Base-by-base conservation (phyloP, 2,329 filamentous ascomycete genomes). In the Xylaria polymorpha region DNA sequence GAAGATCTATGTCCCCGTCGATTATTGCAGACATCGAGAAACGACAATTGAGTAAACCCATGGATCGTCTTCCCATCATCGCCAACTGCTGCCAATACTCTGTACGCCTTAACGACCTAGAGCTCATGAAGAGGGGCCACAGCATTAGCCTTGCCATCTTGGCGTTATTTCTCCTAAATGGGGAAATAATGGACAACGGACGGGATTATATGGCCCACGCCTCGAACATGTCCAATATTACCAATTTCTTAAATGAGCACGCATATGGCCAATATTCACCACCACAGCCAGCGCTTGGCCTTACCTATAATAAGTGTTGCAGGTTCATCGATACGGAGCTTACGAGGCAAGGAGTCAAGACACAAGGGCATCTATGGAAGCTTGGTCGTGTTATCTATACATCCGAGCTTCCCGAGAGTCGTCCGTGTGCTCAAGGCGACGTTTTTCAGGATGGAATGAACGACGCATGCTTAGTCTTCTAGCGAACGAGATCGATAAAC, bases 221-320 rank as follows among this genome's bases (percentile, higher is more conserved):
- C 12, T 20, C 35, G 15, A 35, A 15, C 20, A 35, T 2, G 29
- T 22, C 29, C 1, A 50, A 48, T 15, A 32, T 64, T 9, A 43
- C 57, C 6, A 1, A 22, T 4, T 66, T 63, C 32, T 41, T 69
- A 1, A 46, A 57, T 3, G n/a, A 20, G 5, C 37, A 60, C n/a
- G 39, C 55, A 5, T 66, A 66, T 15, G 32, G 56, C 48, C n/a
- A 12, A n/a, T 41, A 41, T 32, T 37, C 12, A 10, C 44, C 59
- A 15, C 67, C 81, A 91, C 87, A 3, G 6, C 18, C 8, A 32
- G 5, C 1, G 35, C 1, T 39, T 3, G 22, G 43, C 10, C 51
- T 66, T 35, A 71, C 61, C 4, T 70, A 46, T 37, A 67, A 70
- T 43, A 70, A 67, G 50, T 37, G 65, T 4, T 65, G 64, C 25